Conservation (phyloP, 345 rosid genomes). For the Passiflora organensis region DNA sequence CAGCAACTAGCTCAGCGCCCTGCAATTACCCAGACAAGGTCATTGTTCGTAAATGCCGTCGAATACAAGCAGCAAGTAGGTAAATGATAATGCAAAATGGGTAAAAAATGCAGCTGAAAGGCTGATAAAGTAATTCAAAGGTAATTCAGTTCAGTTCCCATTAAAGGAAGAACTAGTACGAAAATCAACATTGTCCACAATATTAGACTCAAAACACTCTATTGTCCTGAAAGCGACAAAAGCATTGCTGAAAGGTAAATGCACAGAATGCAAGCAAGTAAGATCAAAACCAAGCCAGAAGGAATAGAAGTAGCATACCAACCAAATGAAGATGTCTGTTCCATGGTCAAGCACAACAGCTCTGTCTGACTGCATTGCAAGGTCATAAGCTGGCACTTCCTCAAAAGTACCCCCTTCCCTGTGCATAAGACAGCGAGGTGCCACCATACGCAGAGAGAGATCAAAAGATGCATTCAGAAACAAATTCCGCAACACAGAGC, state of each 20-base stretch:
- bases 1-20: slow-evolving; percentile 92
- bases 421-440: slow-evolving; percentile 93
- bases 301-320: slow-evolving; percentile 48
- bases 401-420: slow-evolving; percentile 96
- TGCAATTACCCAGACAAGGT: slow-evolving; percentile 24
- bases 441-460: slow-evolving; percentile 90
- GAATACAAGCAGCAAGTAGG: no score
- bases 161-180: neutral
- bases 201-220: no score
- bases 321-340: slow-evolving; percentile 94
- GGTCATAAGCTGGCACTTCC: slow-evolving; percentile 88
- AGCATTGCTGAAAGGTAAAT: no score
- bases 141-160: neutral
- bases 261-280: no score
- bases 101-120: neutral
- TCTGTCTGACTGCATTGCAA: slow-evolving; percentile 91
- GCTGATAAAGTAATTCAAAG: neutral
- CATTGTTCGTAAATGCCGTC: neutral
- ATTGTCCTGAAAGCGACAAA: no score
- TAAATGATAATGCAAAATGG: neutral
- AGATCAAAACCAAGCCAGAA: neutral
- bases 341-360: slow-evolving; percentile 99
- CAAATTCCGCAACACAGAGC: slow-evolving; percentile 76
- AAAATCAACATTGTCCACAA: no score
- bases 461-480: slow-evolving; percentile 89